Percentiles rank a stretch among this genome's conserved stretches.
These are phyloP conservation scores for Cyberlindnera meyerae DNA, from an alignment of 805 yeast genomes.

Conservation along the genomic window DNA sequence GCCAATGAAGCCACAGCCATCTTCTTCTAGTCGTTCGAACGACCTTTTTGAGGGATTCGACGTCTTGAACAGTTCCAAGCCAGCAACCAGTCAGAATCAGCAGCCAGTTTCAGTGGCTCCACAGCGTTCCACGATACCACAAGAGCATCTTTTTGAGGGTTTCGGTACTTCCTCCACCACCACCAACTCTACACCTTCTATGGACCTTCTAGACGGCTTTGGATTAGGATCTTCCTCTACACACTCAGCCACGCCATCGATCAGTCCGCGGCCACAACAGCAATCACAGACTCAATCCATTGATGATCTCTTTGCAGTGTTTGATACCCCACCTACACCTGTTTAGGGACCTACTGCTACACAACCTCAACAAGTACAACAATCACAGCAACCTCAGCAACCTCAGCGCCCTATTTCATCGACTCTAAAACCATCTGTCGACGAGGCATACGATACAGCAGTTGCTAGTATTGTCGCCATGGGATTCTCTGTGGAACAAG, in stretches of 20 bases:
- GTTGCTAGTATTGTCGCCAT: slow-evolving; percentile 72
- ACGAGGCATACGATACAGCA: slow-evolving; percentile 38
- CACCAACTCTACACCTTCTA: not conserved
- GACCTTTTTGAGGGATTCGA: slow-evolving; percentile 25
- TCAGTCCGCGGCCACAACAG: slow-evolving; percentile 1
- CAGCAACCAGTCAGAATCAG: too few species aligned
- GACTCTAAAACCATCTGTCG: slow-evolving; percentile 5
- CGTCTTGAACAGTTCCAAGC: slow-evolving; percentile 2
- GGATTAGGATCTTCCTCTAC: slow-evolving; percentile 4
- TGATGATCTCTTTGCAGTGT: slow-evolving; percentile 30
- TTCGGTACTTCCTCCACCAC: slow-evolving; percentile 8
- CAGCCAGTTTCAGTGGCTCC: too few species aligned
- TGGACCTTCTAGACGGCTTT: slow-evolving; percentile 18
- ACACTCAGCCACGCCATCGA: slow-evolving; percentile 1
- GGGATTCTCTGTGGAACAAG: slow-evolving; percentile 64
- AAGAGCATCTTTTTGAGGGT: slow-evolving; percentile 21
- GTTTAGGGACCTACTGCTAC: slow-evolving; percentile 1
- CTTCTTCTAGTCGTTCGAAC: not conserved
- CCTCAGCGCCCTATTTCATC: too few species aligned
- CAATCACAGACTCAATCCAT: slow-evolving; percentile 10
- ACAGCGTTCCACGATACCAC: slow-evolving; percentile 1
- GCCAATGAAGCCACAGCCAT: slow-evolving; percentile 2
- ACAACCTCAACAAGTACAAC: not conserved
- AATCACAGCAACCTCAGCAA: not conserved
- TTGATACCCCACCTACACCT: slow-evolving; percentile 21